Evolutionary conservation across 306 rosid genomes (phyloP), one percentile per base, ranked within the genome.

Genomic region (Malus domestica): DNA sequence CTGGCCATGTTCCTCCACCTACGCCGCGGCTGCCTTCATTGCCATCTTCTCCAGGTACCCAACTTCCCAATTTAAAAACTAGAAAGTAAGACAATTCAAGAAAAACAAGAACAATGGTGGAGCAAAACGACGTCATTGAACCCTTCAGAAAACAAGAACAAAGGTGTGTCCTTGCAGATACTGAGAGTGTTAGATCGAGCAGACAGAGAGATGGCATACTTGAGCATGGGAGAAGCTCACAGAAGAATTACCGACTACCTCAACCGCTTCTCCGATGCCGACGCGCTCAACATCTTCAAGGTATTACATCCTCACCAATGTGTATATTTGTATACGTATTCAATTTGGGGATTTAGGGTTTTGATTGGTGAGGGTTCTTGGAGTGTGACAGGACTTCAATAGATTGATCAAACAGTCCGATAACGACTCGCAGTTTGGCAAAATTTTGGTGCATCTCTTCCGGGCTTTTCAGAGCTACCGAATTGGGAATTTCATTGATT

Each of bases 211-310:
- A 89, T 90, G 98, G 96, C 97, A 79, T 88, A 88, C 83, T 60
- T 84, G 87, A 91, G 97, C 88, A 95, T 90, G 96, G 99, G 97
- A 15, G 99, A 95, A 69, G 93, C 99, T 0, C 96, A 90, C 66
- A 81, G 97, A 79, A 89, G 92, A 83, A 90, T 95, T 68, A 88
- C 85, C 1, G 97, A 92, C n/a, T 95, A 80, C 81, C 89, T 95
- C 32, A 87, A 82, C 78, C 90, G 91, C 20, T 95, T 95, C 76
- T 80, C 82, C 73, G 92, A 85, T 85, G 91, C 97, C 80, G 97
- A 90, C 67, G 90, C 96, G 49, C 92, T 90, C 91, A 83, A 82
- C 59, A 68, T 89, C 79, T 84, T 86, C 88, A 91, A 88, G 85
- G 90, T 80, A 40, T 15, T 23, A n/a, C 35, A 13, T 71, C 2